A percentile compares a stretch with the other conserved stretches of the same genome.
Evolutionary conservation across 2,329 filamentous ascomycete species (phyloP).

Genomic region (Cercospora sojina): DNA sequence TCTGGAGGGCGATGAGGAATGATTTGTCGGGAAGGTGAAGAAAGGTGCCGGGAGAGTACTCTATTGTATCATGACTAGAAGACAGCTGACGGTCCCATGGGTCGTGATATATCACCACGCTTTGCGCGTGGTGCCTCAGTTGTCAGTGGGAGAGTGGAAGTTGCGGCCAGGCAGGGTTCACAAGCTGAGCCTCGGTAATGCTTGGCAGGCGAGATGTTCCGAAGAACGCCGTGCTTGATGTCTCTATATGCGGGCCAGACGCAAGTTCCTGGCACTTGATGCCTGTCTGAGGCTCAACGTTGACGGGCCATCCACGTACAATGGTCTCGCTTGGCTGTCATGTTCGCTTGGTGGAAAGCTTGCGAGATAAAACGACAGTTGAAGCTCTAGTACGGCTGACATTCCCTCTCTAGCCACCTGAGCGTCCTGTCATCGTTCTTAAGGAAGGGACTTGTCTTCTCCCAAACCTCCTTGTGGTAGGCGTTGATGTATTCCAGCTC

Average conservation of each 20-base stretch:
- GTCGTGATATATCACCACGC: not conserved
- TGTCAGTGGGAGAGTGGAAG: not conserved
- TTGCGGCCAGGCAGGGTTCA: not conserved
- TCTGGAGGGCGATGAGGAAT: not conserved
- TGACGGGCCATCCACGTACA: not conserved
- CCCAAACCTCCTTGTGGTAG: conserved; percentile 76
- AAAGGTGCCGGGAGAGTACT: not conserved
- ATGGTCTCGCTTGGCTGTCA: not conserved
- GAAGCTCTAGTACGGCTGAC: conserved; percentile 55
- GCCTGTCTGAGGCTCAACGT: not conserved
- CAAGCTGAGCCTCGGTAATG: conserved; percentile 1
- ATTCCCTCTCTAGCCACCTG: conserved; percentile 85
- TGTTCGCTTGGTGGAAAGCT: not conserved
- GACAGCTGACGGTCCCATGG: too few species aligned
- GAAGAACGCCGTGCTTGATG: not conserved
- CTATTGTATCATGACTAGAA: not conserved
- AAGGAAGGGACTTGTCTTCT: conserved; percentile 79
- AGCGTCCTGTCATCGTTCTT: conserved; percentile 67
- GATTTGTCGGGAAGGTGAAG: not conserved
- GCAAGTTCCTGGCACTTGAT: not conserved
- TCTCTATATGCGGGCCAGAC: not conserved
- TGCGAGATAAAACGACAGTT: not conserved
- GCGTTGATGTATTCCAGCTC: conserved; percentile 87
- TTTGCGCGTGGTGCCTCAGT: not conserved
- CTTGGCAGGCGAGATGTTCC: conserved; percentile 1